Evolutionary conservation across 2,329 filamentous ascomycete genomes (phyloP), one percentile per base, ranked within the genome.

Genomic region (Cytospora piceicola): DNA sequence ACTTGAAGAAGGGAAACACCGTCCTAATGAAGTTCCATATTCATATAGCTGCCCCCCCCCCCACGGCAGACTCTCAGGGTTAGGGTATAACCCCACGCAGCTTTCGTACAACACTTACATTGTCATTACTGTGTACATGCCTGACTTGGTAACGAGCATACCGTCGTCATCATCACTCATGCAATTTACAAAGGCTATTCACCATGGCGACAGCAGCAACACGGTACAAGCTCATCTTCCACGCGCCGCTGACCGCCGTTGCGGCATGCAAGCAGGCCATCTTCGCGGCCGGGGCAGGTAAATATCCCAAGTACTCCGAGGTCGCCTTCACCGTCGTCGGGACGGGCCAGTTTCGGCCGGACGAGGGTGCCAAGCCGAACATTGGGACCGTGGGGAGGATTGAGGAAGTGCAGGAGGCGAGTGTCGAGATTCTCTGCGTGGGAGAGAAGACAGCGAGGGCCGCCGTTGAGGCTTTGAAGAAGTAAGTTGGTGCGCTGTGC

Each of bases 281-380:
- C 70, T 87, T 88, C 72, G 77, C 77, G n/a, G 82, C 83, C 20
- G 85, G 85, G n/a, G 85, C 84, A 2, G 85, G 85, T 30, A 76
- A 80, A 14, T 84, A 83, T 64, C 81, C 83, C 0, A 80, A 80
- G 70, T 87, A 87, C 71, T 84, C 82, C 29, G 83, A 88, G 70
- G 83, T 79, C 72, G 82, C 81, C 74, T 88, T 79, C 78, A 77
- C 78, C 3, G 75, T 77, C 0, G 68, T 76, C 4, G 90, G 89
- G 5, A 85, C 79, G 0, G 88, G 88, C 0, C 88, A 91, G 72
- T 92, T 91, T 74, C 83, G 85, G 0, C 88, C 89, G 0, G 86
- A 85, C 0, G 80, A 81, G 63, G 74, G 78, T 0, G 87, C 89
- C 0, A 88, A 88, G 57, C 89, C 89, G 3, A 77, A 86, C 71